Conservation (phyloP, 2,329 filamentous ascomycete genomes). For the Colletotrichum sansevieriae region DNA sequence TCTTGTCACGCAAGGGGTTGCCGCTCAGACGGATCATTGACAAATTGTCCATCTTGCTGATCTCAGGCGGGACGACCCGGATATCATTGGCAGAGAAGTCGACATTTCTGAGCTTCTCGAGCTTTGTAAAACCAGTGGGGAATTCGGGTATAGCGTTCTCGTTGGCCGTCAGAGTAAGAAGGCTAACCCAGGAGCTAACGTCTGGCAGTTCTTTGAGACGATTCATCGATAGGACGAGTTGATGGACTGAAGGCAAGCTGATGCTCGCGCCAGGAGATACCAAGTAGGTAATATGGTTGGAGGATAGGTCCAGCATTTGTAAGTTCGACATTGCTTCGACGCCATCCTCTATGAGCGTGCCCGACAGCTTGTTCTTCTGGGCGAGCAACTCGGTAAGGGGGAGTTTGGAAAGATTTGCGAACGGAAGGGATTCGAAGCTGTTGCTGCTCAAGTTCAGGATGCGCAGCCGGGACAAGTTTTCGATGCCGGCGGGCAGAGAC, state of each 20-base stretch:
- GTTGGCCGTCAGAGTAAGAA: conserved; percentile 81
- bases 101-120: conserved; percentile 78
- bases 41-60: conserved; percentile 84
- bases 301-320: conserved; percentile 82
- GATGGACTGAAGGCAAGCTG: conserved; percentile 78
- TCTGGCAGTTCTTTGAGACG: conserved; percentile 80
- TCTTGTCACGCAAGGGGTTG: conserved; percentile 92
- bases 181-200: conserved; percentile 78
- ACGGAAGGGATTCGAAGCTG: conserved; percentile 77
- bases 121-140: conserved; percentile 79
- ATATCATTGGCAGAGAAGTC: conserved; percentile 92
- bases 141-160: conserved; percentile 84
- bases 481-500: conserved; percentile 75
- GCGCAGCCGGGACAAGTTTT: conserved; percentile 76
- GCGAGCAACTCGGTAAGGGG: conserved; percentile 80
- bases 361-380: conserved; percentile 82
- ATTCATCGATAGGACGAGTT: conserved; percentile 85
- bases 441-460: conserved; percentile 87
- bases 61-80: conserved; percentile 77
- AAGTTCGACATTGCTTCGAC: conserved; percentile 72
- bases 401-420: conserved; percentile 75
- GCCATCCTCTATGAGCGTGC: conserved; percentile 75
- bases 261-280: conserved; percentile 60
- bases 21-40: conserved; percentile 82
- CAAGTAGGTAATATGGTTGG: conserved; percentile 77